Conservation (phyloP, 1,284 basidiomycete genomes). For the Sanghuangporus baumii region DNA sequence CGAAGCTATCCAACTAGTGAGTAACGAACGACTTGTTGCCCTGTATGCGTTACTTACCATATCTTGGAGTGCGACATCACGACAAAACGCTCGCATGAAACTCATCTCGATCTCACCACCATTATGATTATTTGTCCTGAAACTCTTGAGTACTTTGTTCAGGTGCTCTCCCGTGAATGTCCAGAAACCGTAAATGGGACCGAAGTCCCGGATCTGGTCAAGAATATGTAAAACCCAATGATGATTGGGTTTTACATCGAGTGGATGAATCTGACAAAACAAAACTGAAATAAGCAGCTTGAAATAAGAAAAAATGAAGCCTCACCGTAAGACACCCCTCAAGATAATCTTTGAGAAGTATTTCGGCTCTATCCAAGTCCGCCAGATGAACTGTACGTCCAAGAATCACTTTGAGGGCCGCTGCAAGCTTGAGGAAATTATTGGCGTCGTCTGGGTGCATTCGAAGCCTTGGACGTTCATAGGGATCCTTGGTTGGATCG, state of each 20-base stretch:
- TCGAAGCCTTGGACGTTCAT: not conserved
- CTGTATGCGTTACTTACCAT: not conserved
- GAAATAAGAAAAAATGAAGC: too few relatives aligned
- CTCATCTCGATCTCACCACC: conserved; percentile 15
- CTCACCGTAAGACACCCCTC: not conserved
- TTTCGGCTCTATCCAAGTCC: conserved; percentile 5
- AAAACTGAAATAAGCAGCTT: too few relatives aligned
- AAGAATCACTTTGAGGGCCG: conserved; percentile 19
- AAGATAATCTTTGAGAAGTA: conserved; percentile 17
- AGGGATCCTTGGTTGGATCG: not conserved
- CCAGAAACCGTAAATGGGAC: conserved; percentile 21
- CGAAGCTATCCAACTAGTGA: too few relatives aligned
- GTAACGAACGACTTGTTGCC: too few relatives aligned
- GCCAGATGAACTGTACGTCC: conserved; percentile 4
- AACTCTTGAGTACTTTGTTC: conserved; percentile 19
- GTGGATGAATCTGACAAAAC: conserved; percentile 18
- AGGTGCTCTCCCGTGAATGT: conserved; percentile 18
- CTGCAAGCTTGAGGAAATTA: conserved; percentile 16
- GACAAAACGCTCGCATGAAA: conserved; percentile 7
- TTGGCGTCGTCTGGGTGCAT: conserved; percentile 13
- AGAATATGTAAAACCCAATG: conserved; percentile 18
- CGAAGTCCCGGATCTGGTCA: conserved; percentile 18
- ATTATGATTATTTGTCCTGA: conserved; percentile 17
- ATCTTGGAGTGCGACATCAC: not conserved
- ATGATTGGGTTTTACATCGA: conserved; percentile 17